Base-by-base conservation (phyloP, 306 rosid species). In the Dryas drummondii region DNA sequence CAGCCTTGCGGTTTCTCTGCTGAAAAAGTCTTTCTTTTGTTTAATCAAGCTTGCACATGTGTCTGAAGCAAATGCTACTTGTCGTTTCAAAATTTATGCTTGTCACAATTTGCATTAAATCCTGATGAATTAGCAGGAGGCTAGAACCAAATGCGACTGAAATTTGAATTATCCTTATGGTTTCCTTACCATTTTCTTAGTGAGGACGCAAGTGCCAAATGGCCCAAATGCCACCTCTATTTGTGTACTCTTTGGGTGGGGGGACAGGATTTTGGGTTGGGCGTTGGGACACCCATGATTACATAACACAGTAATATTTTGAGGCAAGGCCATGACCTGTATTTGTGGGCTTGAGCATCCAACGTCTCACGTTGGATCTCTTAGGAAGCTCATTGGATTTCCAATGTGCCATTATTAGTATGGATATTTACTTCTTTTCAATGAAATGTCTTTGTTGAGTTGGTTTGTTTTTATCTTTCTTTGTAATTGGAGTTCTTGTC, bases 311-410 rank as follows among this genome's bases (percentile, higher is more conserved):
- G n/a, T n/a, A n/a, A n/a, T n/a, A n/a, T n/a, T n/a, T n/a, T n/a
- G n/a, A 56, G 12, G 41, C 54, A 67, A 48, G 46, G 27, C 47
- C 9, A 0, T 48, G 44, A 27, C 50, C n/a, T 68, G 13, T 3
- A 27, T 19, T 32, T 50, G 73, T 68, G 60, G 58, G 73, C 16
- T 50, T 32, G 57, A n/a, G n/a, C n/a, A n/a, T n/a, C n/a, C n/a
- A n/a, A n/a, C n/a, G n/a, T n/a, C n/a, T n/a, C n/a, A n/a, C n/a
- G n/a, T n/a, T n/a, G n/a, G n/a, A n/a, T n/a, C 41, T 17, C 40
- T 37, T 15, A 32, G 26, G 61, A 68, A 32, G 48, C 49, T 22
- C 32, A 27, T 10, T 52, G 37, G 37, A n/a, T 17, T 41, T 17
- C 5, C 17, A 54, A 55, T 41, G 27, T 3, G 50, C 41, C 37